Evolutionary conservation across 148 eudicot species (phyloP).

Genomic region (Tetragonia tetragonoides): DNA sequence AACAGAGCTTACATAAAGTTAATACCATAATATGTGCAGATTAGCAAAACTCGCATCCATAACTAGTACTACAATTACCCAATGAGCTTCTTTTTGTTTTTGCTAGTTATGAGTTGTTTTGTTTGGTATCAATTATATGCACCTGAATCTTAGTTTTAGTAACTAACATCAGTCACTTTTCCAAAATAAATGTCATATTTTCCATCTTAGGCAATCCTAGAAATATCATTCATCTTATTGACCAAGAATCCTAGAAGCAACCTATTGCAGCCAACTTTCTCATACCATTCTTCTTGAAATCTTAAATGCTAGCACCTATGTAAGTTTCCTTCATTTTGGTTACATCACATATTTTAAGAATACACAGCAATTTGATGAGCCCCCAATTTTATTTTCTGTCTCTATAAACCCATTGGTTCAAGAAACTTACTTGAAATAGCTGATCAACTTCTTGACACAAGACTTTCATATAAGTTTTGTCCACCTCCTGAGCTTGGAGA

Average conservation of each 20-base stretch:
- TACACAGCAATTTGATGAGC: too few species aligned
- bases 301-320: too few species aligned
- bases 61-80: neutral
- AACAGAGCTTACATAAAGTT: neutral
- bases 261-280: too few species aligned
- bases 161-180: neutral
- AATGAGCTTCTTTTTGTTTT: neutral
- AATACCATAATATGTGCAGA: too few species aligned
- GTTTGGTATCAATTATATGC: neutral
- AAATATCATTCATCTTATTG: neutral
- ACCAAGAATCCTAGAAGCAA: neutral
- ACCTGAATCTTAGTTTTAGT: neutral
- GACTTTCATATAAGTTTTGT: conserved; percentile 35
- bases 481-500: conserved; percentile 40
- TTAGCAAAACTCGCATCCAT: neutral
- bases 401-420: neutral
- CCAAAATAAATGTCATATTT: neutral
- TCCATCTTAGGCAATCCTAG: neutral
- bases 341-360: too few species aligned
- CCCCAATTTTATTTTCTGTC: neutral
- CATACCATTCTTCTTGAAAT: neutral
- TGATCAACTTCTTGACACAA: conserved; percentile 44
- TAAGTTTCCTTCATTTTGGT: too few species aligned
- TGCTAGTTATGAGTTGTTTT: too few species aligned
- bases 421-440: conserved; percentile 37